A percentile compares a stretch with the other conserved stretches of the same genome.
phyloP scores from a whole-genome alignment of 352 stramenopile species.

The Phytophthora constricta region DNA sequence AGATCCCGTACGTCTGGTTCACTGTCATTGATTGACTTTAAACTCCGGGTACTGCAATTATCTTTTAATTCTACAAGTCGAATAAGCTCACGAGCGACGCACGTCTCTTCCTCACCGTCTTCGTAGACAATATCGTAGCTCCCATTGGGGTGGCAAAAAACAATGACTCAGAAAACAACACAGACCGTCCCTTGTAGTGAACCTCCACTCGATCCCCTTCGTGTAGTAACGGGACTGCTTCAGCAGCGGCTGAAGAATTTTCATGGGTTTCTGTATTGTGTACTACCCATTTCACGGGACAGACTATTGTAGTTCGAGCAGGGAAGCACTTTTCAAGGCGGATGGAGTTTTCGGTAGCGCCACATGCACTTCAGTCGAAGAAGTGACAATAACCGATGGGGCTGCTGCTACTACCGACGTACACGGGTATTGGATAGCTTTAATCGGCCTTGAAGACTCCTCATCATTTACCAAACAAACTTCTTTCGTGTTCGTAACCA shows the following conservation, averaged over 20 bases:
- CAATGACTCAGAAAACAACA: slow-evolving; percentile 18
- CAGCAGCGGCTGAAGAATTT: background rate
- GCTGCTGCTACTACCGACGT: background rate
- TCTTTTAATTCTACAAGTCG: slow-evolving; percentile 2
- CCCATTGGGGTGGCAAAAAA: slow-evolving; percentile 17
- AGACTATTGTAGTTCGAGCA: slow-evolving; percentile 15
- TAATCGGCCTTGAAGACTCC: too few relatives aligned
- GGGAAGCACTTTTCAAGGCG: background rate
- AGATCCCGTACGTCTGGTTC: background rate
- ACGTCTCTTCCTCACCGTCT: slow-evolving; percentile 37
- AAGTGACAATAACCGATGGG: background rate
- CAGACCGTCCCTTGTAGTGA: slow-evolving; percentile 14
- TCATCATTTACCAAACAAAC: too few relatives aligned
- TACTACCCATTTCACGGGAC: slow-evolving; percentile 27
- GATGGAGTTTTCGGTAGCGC: background rate
- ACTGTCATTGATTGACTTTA: background rate
- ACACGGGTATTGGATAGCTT: too few relatives aligned
- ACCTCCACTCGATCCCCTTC: slow-evolving; percentile 28
- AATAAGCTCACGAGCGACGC: slow-evolving; percentile 36
- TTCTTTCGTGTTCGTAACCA: background rate
- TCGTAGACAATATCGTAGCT: slow-evolving; percentile 36
- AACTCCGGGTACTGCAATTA: background rate
- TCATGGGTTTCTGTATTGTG: background rate
- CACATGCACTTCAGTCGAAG: background rate
- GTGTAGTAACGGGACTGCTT: background rate